Conservation (phyloP, 495 filamentous ascomycete genomes). For the Daldinia bambusicola region DNA sequence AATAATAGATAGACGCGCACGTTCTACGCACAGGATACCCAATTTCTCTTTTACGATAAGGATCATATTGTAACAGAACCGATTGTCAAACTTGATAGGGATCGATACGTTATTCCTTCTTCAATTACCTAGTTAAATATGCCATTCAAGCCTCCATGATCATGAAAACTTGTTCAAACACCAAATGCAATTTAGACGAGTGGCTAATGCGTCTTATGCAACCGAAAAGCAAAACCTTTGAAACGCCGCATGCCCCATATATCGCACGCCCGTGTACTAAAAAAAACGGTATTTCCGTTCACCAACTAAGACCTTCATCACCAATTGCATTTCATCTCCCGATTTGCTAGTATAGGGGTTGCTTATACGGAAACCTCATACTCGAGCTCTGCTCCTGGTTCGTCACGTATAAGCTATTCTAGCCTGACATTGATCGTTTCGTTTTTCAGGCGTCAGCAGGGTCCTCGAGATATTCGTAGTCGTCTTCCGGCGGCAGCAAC, state of each 20-base stretch:
- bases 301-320: constrained; percentile 18
- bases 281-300: constrained; percentile 10
- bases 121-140: constrained; percentile 14
- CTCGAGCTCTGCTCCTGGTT: not conserved
- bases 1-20: constrained; percentile 7
- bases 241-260: constrained; percentile 43
- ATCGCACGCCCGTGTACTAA: constrained; percentile 21
- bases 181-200: constrained; percentile 34
- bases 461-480: constrained; percentile 73
- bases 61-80: constrained; percentile 21
- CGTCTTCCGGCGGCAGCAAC: constrained; percentile 80
- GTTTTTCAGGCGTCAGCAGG: constrained; percentile 43
- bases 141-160: constrained; percentile 3
- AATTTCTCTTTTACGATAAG: constrained; percentile 13
- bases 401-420: constrained; percentile 1
- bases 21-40: constrained; percentile 38
- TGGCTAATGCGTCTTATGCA: constrained; percentile 27
- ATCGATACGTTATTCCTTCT: constrained; percentile 16
- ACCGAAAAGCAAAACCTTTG: constrained; percentile 14
- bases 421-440: not conserved
- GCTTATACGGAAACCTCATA: not conserved
- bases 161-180: constrained; percentile 21
- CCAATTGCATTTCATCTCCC: constrained; percentile 14
- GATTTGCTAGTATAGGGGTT: constrained; percentile 2
- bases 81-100: constrained; percentile 17